Evolutionary conservation across 2,329 filamentous ascomycete genomes (phyloP), one percentile per base, ranked within the genome.

Genomic region (Aschersonia sp.): DNA sequence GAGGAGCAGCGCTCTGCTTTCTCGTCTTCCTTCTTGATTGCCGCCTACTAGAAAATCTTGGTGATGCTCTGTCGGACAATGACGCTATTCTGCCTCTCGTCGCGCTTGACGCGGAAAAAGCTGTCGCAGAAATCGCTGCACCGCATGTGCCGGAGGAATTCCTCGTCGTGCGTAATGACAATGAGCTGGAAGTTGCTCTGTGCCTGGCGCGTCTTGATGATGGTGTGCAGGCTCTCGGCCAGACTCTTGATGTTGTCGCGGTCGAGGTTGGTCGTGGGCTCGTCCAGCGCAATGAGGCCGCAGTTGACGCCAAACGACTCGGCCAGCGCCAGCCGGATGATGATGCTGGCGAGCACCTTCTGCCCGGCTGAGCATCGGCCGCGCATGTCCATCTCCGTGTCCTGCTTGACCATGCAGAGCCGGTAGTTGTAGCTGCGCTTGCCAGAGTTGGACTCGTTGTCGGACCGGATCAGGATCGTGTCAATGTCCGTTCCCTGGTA

Each of bases 381-480:
- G 52, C 92, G 87, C 92, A 98, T 98, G 68, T 98, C 92, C 88
- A 98, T 95, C 65, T 98, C 92, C 1, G 85, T 87, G 59, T 94
- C 88, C 61, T 90, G 84, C 69, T 98, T 98, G 56, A 95, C 81
- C 92, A 98, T 98, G 65, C 87, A 89, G 5, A 98, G 83, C 44
- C 92, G 86, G 71, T 98, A 98, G 67, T 98, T 97, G 74, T 97
- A 97, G 52, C 74, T 85, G 57, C 87, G 81, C 58, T 87, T 88
- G 46, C 79, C 82, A 48, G 79, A 65, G 41, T 72, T 72, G 44
- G 76, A 79, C 62, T 97, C 92, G 56, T 81, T 83, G 64, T 97
- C 90, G 14, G 89, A 95, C 41, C 85, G 84, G 66, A 98, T 97
- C 59, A 94, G 76, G 60, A 98, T 95, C 1, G 86, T 92, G 68